phyloP scores from a whole-genome alignment of 2,329 filamentous ascomycete genomes.

The Xylariales sp. region DNA sequence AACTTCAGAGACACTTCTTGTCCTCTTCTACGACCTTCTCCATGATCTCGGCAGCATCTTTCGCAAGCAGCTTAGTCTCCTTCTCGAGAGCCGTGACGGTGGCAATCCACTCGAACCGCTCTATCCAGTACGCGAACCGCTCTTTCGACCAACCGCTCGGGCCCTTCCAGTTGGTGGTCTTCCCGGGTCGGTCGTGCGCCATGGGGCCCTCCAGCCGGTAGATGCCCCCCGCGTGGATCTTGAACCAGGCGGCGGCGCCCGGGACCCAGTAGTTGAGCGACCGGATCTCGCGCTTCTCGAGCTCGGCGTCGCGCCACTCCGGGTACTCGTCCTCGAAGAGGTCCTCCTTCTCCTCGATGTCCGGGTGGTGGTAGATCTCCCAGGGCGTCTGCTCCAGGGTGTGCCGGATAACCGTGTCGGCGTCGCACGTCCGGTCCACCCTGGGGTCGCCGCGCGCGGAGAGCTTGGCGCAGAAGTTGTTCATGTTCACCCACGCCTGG shows the following conservation, averaged over 20 bases:
- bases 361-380: neutral
- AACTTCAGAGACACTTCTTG: too few relatives aligned
- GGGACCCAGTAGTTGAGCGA: neutral
- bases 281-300: neutral
- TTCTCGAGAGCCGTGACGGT: neutral
- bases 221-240: neutral
- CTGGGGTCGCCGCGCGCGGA: neutral
- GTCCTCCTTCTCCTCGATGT: neutral
- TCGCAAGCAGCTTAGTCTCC: neutral
- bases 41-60: neutral
- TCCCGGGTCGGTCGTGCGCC: neutral
- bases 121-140: neutral
- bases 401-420: neutral
- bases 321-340: neutral
- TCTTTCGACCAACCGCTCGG: neutral
- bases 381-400: neutral
- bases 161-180: neutral
- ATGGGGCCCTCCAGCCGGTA: neutral
- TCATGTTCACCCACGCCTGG: neutral
- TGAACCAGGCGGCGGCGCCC: neutral
- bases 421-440: neutral
- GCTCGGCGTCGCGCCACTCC: neutral
- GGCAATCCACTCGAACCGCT: neutral
- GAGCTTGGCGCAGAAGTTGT: neutral
- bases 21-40: too few relatives aligned